Conservation (phyloP, 768 basidiomycete genomes). For the Suillus subalutaceus region DNA sequence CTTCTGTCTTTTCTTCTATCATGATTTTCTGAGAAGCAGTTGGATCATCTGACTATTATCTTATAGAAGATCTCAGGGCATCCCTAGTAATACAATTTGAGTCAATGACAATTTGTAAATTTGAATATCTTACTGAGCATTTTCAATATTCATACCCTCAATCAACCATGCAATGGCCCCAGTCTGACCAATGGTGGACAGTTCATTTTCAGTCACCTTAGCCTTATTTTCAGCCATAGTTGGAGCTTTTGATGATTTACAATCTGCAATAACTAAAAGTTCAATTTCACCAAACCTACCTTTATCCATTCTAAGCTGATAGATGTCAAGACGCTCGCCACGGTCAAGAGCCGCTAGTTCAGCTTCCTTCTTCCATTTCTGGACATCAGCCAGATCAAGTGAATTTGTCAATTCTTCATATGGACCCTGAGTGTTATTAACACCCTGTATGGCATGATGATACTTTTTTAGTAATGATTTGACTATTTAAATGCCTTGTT, state of each 20-base stretch:
- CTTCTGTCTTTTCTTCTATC: no score
- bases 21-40: no score
- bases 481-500: not conserved
- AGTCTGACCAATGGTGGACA: not conserved
- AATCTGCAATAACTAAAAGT: not conserved
- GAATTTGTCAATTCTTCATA: conserved; percentile 5
- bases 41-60: no score
- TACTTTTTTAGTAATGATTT: conserved; percentile 4
- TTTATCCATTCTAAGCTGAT: conserved; percentile 10
- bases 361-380: not conserved
- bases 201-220: not conserved
- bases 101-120: no score
- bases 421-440: conserved; percentile 6
- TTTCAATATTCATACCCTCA: not conserved
- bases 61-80: no score
- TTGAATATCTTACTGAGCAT: no score
- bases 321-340: conserved; percentile 5
- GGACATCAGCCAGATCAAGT: not conserved
- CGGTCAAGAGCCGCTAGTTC: not conserved
- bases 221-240: conserved; percentile 10
- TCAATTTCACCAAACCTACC: not conserved
- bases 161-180: conserved; percentile 8
- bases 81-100: no score
- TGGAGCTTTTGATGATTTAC: not conserved
- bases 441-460: not conserved